These are phyloP conservation scores for Lichtheimia corymbifera DNA, from an alignment of 371 early-diverging fungal species.

Conservation along the genomic window DNA sequence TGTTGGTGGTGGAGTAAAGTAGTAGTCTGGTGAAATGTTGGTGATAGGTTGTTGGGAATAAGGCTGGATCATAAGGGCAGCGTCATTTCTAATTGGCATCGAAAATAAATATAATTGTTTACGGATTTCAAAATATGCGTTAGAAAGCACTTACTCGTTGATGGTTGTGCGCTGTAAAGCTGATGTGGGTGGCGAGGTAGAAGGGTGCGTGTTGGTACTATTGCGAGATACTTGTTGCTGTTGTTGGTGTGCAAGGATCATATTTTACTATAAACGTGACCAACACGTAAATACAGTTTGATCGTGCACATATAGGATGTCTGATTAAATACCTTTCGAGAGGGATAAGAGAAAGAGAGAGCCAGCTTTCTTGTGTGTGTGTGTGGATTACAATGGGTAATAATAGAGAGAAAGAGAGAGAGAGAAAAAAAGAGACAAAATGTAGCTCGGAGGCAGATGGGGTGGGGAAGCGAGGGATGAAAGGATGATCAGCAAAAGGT, in stretches of 20 bases:
- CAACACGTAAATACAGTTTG: not conserved
- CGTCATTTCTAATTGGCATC: too few relatives aligned
- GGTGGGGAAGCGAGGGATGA: not conserved
- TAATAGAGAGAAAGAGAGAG: too few relatives aligned
- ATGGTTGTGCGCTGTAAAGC: too few relatives aligned
- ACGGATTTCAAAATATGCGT: too few relatives aligned
- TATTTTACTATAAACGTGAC: not conserved
- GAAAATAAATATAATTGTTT: too few relatives aligned
- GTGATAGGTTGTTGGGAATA: too few relatives aligned
- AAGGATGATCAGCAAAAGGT: too few relatives aligned
- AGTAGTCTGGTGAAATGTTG: too few relatives aligned
- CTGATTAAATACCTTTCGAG: not conserved
- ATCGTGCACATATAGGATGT: not conserved
- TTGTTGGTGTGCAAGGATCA: slow-evolving; percentile 5
- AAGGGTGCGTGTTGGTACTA: not conserved
- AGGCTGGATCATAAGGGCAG: too few relatives aligned
- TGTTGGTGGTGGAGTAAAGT: too few relatives aligned
- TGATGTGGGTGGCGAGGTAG: not conserved
- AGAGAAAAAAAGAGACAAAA: too few relatives aligned
- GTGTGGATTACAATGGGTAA: slow-evolving; percentile 1
- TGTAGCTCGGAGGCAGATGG: not conserved
- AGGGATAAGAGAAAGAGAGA: not conserved
- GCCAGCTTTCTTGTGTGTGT: not conserved
- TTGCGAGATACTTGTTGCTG: not conserved
- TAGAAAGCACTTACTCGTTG: too few relatives aligned